Base-by-base conservation (phyloP, 805 yeast genomes). In the Yarrowia divulgata region DNA sequence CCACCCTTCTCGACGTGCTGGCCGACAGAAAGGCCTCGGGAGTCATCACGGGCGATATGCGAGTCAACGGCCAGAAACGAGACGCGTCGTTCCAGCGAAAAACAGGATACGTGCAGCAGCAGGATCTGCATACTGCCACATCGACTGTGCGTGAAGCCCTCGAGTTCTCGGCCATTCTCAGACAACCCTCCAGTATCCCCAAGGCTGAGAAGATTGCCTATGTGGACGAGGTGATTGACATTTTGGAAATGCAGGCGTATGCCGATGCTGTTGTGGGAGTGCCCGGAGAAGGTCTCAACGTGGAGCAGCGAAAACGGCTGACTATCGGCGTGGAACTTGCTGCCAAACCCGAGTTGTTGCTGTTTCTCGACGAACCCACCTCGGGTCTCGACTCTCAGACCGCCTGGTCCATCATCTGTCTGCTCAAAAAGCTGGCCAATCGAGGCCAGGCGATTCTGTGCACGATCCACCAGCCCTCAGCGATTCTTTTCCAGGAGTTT, bases 381-480 rank as follows among this genome's bases (percentile, higher is more conserved):
- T 87, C 90, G 58, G 90, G 90, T 78, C 79, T 87, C 73, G 90
- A 87, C 75, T 87, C 89, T 23, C 89, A 87, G 77, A 85, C 90
- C 54, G 89, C 90, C 14, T 87, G 89, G 88, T 84, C 89, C 43
- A 84, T 87, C 72, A 84, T 87, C 77, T 83, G 85, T 75, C 81
- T 87, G 77, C 81, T 87, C 85, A 82, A 86, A 77, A 85, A 85
- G 72, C 77, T 87, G 70, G 87, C 89, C 8, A 79, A 82, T 73
- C 83, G 83, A 72, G 89, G 89, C 58, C 89, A 87, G 76, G 89
- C 89, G 49, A 86, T 87, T 75, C 79, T 87, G 76, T 87, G 90
- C 81, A 90, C 96, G 32, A 90, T 90, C 73, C 95, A 90, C 79
- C 96, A 90, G 78, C 96, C 97, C 75, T 90, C 95, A 8, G 93